phyloP scores from a whole-genome alignment of 768 basidiomycete genomes.

The Neoboletus subvelutipes region DNA sequence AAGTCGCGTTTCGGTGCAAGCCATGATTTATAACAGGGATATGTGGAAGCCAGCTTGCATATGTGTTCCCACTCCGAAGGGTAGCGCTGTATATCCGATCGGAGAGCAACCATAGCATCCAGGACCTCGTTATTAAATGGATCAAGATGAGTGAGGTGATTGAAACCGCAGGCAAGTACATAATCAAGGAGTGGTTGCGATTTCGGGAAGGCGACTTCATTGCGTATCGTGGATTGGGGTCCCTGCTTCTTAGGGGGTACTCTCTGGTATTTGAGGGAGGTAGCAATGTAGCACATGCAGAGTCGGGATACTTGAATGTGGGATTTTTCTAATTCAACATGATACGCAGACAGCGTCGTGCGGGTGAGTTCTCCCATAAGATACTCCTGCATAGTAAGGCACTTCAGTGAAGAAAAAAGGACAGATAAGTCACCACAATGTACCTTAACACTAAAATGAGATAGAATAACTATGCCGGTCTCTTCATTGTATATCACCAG shows the following conservation, averaged over 20 bases:
- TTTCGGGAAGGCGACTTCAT: not conserved
- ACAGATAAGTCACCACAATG: not conserved
- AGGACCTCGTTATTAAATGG: not conserved
- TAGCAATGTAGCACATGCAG: not conserved
- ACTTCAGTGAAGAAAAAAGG: not conserved
- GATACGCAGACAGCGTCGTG: not conserved
- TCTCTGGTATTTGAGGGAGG: not conserved
- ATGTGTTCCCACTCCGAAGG: not conserved
- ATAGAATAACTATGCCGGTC: not conserved
- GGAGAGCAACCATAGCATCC: not conserved
- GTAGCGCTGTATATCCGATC: not conserved
- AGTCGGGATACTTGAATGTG: not conserved
- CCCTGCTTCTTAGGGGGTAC: not conserved
- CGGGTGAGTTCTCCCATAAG: not conserved
- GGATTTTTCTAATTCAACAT: not conserved
- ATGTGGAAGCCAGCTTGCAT: not conserved
- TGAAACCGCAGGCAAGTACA: not conserved
- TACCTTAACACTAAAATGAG: not conserved
- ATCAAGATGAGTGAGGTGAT: not conserved
- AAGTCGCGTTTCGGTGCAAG: not conserved
- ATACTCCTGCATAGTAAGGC: not conserved
- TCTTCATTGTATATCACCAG: not conserved
- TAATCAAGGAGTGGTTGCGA: not conserved
- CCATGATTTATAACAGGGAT: not conserved
- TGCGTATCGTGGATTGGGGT: not conserved